Percentiles rank a stretch among this genome's conserved stretches.
phyloP scores from a whole-genome alignment of 306 rosid species.

The Lathyrus oleraceus region DNA sequence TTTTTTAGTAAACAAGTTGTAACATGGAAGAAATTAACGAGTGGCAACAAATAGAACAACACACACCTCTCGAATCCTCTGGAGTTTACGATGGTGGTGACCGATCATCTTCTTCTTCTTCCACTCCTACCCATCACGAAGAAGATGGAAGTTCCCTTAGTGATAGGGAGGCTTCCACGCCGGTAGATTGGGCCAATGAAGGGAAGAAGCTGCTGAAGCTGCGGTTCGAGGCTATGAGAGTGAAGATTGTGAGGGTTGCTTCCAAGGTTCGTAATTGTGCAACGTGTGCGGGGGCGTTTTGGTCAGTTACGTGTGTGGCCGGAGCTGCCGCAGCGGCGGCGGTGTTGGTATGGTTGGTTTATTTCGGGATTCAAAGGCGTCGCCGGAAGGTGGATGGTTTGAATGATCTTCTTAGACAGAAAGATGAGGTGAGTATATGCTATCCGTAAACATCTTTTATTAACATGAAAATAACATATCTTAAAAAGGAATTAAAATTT shows the following conservation, averaged over 20 bases:
- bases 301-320: constrained; percentile 41
- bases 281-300: constrained; percentile 35
- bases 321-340: constrained; percentile 41
- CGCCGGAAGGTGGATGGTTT: constrained; percentile 34
- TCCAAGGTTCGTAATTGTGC: constrained; percentile 31
- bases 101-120: constrained; percentile 23
- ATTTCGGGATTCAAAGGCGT: constrained; percentile 37
- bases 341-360: constrained; percentile 30
- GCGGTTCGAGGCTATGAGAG: constrained; percentile 40
- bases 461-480: no score
- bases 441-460: neutral
- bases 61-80: constrained; percentile 7
- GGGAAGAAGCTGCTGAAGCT: constrained; percentile 40
- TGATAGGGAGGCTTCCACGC: neutral
- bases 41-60: constrained; percentile 47
- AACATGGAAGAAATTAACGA: constrained; percentile 41
- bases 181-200: constrained; percentile 31
- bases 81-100: neutral
- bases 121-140: neutral
- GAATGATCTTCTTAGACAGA: constrained; percentile 44
- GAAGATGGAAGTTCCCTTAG: constrained; percentile 12
- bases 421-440: constrained; percentile 55
- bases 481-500: no score
- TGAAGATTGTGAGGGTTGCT: constrained; percentile 27
- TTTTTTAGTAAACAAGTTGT: neutral